Percentiles rank a stretch among this genome's conserved stretches.
These are phyloP conservation scores for Leccinum barrowsii DNA, from an alignment of 768 basidiomycete species.

Conservation along the genomic window DNA sequence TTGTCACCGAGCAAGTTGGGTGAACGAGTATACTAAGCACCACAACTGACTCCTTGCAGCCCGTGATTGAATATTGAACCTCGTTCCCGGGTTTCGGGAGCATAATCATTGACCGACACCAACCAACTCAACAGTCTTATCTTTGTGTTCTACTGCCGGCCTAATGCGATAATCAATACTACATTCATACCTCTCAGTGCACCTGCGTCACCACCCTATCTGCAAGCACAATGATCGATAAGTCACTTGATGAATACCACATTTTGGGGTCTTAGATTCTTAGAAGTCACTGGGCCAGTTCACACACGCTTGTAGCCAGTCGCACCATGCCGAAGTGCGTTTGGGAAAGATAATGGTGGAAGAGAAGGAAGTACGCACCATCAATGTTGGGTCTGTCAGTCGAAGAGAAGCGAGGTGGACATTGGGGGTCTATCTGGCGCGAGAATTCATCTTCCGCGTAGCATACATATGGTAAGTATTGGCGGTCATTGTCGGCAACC, in stretches of 20 bases:
- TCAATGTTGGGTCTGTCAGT: neutral
- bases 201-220: too few relatives aligned
- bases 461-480: neutral
- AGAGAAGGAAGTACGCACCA: neutral
- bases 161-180: neutral
- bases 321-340: neutral
- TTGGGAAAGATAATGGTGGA: neutral
- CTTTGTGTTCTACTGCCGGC: neutral
- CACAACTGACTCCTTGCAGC: too few relatives aligned
- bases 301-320: neutral
- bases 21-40: too few relatives aligned
- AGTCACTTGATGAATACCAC: too few relatives aligned
- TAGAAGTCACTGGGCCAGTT: neutral
- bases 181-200: neutral
- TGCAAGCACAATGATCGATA: too few relatives aligned
- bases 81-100: neutral
- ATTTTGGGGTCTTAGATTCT: too few relatives aligned
- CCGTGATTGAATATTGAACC: too few relatives aligned
- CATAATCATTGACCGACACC: neutral
- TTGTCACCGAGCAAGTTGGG: too few relatives aligned
- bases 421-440: neutral
- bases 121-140: neutral
- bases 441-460: neutral
- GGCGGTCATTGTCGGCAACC: neutral
- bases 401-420: neutral